Evolutionary conservation across 163 green algal genomes (phyloP).

Genomic region (Volvox carteri): DNA sequence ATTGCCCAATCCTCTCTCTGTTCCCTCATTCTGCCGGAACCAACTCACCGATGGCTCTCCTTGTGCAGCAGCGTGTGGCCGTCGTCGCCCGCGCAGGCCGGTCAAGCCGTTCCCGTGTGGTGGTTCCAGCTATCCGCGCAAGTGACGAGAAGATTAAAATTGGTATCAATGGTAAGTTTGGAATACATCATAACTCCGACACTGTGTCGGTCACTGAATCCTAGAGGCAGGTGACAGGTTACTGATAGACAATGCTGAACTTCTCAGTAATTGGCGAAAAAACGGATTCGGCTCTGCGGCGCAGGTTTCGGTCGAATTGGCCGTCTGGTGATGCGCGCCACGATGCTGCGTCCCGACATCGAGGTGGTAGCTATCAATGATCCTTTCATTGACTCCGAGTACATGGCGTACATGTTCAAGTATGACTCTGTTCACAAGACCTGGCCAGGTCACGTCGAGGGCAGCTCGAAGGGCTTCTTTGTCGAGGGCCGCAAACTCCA

Average conservation of each 20-base stretch:
- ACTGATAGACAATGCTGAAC: background rate
- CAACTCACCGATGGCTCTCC: conserved; percentile 19
- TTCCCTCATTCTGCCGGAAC: background rate
- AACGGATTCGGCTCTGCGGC: background rate
- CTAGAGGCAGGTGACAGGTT: background rate
- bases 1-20: no score
- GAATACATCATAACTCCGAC: conserved; percentile 2
- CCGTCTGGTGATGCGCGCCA: conserved; percentile 79
- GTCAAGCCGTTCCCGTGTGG: conserved; percentile 40
- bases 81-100: background rate
- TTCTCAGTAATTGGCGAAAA: background rate
- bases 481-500: conserved; percentile 84
- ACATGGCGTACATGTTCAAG: conserved; percentile 91
- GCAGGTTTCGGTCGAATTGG: conserved; percentile 95
- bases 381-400: conserved; percentile 90
- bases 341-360: conserved; percentile 88
- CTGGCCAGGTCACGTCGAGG: conserved; percentile 78
- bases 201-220: conserved; percentile 6
- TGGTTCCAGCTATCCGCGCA: conserved; percentile 39
- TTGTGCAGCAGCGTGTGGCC: conserved; percentile 13
- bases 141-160: conserved; percentile 67
- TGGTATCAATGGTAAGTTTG: conserved; percentile 81
- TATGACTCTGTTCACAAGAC: conserved; percentile 95
- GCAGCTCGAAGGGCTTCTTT: conserved; percentile 65
- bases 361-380: conserved; percentile 95